Evolutionary conservation across 768 basidiomycete genomes (phyloP), one percentile per base, ranked within the genome.

Genomic region (Hericium erinaceus): DNA sequence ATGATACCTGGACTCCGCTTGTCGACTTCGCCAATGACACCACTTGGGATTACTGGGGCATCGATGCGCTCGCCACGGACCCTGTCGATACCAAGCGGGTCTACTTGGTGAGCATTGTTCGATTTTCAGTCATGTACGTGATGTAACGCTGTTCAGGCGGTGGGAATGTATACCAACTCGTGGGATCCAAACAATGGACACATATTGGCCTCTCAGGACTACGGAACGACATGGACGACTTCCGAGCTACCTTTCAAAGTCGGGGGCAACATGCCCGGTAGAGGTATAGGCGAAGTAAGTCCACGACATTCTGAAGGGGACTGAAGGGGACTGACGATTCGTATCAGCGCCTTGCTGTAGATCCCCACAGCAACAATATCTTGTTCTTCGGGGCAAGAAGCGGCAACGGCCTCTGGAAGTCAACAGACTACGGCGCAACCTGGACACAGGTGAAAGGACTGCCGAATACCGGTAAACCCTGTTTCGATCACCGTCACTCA

Each of bases 251-350:
- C 83, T 0, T 85, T 85, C 75, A 86, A 86, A 61, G 78, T 84
- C 37, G 83, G 84, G 37, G 83, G 83, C 8, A 84, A 84, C 65
- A 83, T 83, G 83, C 83, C 83, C 38, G 83, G 83, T 52, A 80
- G 83, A 65, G 84, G 82, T 64, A 78, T 83, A 77, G 78, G 80
- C 65, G 80, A 81, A 71, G 80, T 78, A 64, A 33, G 33, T 10
- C 33, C 33, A 33, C 9, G 33, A 8, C 2, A 33, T 33, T 33
- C 3, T 52, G 28, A 33, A 9, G 28, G 1, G 3, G 28, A 33
- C 33, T 33, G 33, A 33, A n/a, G 9, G 38, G 22, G 33, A 16
- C n/a, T 52, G 28, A 53, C 49, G 4, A 2, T 1, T 15, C 18
- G 15, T 7, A 3, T 16, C 51, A 85, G 81, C 78, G 84, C 53